Conservation (phyloP, 768 basidiomycete genomes). For the Leccinum boreale region DNA sequence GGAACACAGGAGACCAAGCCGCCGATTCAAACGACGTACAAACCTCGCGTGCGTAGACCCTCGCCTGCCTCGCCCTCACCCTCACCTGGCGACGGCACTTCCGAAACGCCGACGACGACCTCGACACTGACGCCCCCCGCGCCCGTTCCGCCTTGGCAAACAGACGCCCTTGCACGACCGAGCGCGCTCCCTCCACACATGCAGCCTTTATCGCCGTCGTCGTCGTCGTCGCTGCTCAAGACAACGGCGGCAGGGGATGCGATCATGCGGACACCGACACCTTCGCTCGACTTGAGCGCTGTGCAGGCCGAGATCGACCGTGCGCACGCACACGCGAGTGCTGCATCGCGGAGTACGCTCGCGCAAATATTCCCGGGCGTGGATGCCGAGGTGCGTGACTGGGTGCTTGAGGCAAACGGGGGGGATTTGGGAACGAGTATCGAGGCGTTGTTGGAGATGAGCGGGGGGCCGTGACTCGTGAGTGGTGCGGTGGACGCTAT, state of each 20-base stretch:
- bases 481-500: background rate
- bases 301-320: conserved; percentile 76
- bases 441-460: conserved; percentile 79
- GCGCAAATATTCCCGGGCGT: conserved; percentile 84
- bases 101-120: conserved; percentile 19
- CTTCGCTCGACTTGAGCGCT: conserved; percentile 63
- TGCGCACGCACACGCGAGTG: conserved; percentile 70
- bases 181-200: conserved; percentile 28
- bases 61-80: conserved; percentile 37
- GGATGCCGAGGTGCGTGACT: conserved; percentile 81
- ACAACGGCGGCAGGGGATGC: conserved; percentile 30
- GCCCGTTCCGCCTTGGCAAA: conserved; percentile 4
- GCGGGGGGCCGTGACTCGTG: conserved; percentile 28
- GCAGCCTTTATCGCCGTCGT: conserved; percentile 6
- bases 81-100: conserved; percentile 36
- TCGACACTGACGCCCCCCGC: background rate
- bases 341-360: conserved; percentile 72
- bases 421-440: conserved; percentile 90
- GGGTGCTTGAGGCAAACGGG: conserved; percentile 85
- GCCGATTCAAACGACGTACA: conserved; percentile 65
- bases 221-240: background rate
- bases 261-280: conserved; percentile 69
- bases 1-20: conserved; percentile 31
- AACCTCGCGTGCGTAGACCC: conserved; percentile 62
- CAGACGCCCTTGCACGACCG: background rate